Evolutionary conservation across 257 asterid species (phyloP), one percentile per base, ranked within the genome.

Genomic region (Euphrasia confusa): DNA sequence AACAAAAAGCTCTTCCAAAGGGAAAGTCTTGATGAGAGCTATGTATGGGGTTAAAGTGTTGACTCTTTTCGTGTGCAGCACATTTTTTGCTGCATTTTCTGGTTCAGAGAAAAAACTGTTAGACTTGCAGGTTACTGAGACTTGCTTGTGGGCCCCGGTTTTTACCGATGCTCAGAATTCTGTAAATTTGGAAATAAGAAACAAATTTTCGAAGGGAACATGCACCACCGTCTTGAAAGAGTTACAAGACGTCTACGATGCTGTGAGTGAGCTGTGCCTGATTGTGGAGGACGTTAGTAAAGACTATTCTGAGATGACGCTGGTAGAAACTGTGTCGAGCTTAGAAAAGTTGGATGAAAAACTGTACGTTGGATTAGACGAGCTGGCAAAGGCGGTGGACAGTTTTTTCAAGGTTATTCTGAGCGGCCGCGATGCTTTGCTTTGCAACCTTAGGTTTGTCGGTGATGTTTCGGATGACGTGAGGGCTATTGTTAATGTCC

Each of bases 1-100:
- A 76, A 77, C 83, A 3, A 92, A 84, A 78, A 84, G 86, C 74
- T 84, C 95, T 13, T 75, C 90, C 0, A 92, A 86, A 63, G 98
- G 95, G 7, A 86, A 83, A 75, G 90, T 86, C 53, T 65, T 92
- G 72, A 84, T 92, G 95, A 78, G 69, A 32, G 98, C 90, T 47
- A 78, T 84, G 85, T 84, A 83, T 53, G 98, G 97, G 49, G 93
- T 88, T 1, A 83, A 78, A 75, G 84, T 72, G 17, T 79, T 76
- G 32, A 86, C 97, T 15, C 81, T 92, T 45, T 80, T 82, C 18
- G 57, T 84, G n/a, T 92, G 95, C 70, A 76, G 81, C 30, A 68
- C 74, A 9, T 86, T 88, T 64, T 84, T 81, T 65, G 84, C 86
- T 58, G 87, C 90, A 14, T 89, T 88, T 72, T 80, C 77, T 0